Conservation (phyloP, 2,329 filamentous ascomycete species). For the Venturia aucupariae region DNA sequence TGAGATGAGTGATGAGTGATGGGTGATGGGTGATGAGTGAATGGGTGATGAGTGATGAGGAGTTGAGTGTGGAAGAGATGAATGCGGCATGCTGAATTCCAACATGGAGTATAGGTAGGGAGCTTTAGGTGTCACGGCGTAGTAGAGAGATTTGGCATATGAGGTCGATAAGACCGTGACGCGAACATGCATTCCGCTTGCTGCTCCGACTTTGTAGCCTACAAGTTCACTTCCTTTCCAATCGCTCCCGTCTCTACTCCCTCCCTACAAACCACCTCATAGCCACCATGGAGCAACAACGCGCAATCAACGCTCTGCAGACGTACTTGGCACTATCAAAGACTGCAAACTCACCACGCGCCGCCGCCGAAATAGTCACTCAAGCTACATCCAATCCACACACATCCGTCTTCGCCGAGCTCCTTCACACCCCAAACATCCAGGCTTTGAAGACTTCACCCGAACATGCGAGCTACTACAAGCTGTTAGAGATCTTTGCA, state of each 20-base stretch:
- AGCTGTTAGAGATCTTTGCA: conserved; percentile 78
- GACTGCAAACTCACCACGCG: conserved; percentile 72
- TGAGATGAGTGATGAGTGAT: no score
- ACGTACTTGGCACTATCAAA: conserved; percentile 88
- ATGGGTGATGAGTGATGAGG: no score
- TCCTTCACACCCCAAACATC: conserved; percentile 73
- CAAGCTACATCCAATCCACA: conserved; percentile 84
- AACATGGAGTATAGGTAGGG: no score
- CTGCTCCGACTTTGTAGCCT: not conserved
- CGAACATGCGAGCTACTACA: conserved; percentile 56
- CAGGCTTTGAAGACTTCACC: conserved; percentile 57
- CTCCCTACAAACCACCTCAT: not conserved
- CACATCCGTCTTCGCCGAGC: conserved; percentile 88
- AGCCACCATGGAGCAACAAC: conserved; percentile 59
- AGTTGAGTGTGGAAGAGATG: not conserved
- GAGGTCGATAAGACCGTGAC: not conserved
- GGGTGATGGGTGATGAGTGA: no score
- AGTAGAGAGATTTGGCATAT: not conserved
- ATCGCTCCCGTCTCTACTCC: not conserved
- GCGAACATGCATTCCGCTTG: not conserved
- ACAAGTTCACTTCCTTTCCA: not conserved
- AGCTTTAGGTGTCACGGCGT: not conserved
- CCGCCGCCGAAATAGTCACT: conserved; percentile 74
- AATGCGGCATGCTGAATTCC: not conserved
- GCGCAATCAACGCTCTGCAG: conserved; percentile 53